Base-by-base conservation (phyloP, 2,329 filamentous ascomycete species). In the Trichoderma sp. region DNA sequence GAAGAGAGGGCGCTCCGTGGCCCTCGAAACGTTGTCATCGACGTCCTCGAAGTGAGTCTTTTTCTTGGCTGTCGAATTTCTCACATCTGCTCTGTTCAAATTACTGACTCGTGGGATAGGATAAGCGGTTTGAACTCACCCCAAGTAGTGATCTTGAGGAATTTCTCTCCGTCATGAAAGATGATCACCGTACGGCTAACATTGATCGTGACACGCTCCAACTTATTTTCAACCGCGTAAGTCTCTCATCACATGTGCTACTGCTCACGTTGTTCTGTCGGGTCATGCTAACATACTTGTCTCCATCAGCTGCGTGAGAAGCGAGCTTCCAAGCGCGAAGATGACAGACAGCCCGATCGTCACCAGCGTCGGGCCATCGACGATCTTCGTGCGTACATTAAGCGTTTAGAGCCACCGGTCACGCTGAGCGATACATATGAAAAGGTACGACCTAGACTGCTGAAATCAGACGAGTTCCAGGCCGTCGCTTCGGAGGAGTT, bases 111-210 rank as follows among this genome's bases (percentile, higher is more conserved):
- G 19, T 17, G n/a, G 39, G 14, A 17, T 71, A 96, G 91, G 92
- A 97, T 79, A 91, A 92, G 82, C 91, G 89, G 73, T 97, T 92
- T 83, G 93, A 97, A 78, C 88, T 98, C 72, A 93, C 90, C 70
- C 84, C 90, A 68, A 90, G 91, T 73, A 97, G 93, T 72, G 89
- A 91, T 54, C 88, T 96, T 77, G 90, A 96, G 74, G 93, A 97
- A 73, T 98, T 98, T 80, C 81, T 89, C 75, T 82, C 85, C 74
- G 82, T 95, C 72, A 88, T 98, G 84, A 89, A 88, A 77, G 88
- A 88, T 82, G 93, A 98, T 83, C 87, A 88, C 73, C 92, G 92
- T 75, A 96, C 93, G 82, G 88, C 91, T 84, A 89, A 90, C 81
- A 89, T 97, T 84, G 88, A 93, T 75, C 85, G 86, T 73, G 91